phyloP scores from a whole-genome alignment of 148 eudicot species.

The Silene latifolia region DNA sequence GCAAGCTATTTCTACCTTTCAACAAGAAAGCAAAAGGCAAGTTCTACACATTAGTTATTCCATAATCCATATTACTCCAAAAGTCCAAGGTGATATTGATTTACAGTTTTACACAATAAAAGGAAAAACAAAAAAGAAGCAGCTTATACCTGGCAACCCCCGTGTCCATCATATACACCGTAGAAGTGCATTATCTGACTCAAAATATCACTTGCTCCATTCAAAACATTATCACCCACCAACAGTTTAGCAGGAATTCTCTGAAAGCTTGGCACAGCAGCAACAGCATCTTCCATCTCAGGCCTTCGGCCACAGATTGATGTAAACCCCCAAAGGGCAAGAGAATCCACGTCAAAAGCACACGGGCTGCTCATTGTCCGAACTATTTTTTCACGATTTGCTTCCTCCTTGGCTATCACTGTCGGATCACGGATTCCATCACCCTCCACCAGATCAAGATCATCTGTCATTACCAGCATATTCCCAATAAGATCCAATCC shows the following conservation, averaged over 20 bases:
- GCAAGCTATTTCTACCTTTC: neutral
- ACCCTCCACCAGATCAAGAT: constrained; percentile 29
- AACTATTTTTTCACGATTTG: constrained; percentile 31
- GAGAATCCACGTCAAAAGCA: constrained; percentile 26
- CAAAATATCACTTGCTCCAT: constrained; percentile 30
- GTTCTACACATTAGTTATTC: neutral
- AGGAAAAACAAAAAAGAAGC: neutral
- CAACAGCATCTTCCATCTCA: constrained; percentile 59
- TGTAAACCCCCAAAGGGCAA: constrained; percentile 54
- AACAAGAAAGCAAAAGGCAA: neutral
- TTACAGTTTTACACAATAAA: neutral
- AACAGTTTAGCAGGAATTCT: constrained; percentile 44
- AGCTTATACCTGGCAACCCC: constrained; percentile 50
- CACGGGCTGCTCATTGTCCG: constrained; percentile 34
- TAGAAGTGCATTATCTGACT: constrained; percentile 39
- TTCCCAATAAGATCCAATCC: constrained; percentile 27
- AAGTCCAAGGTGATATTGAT: too few species aligned
- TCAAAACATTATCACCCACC: constrained; percentile 25
- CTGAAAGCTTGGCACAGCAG: constrained; percentile 37
- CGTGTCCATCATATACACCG: constrained; percentile 66
- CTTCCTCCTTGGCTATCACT: constrained; percentile 25
- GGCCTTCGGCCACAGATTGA: constrained; percentile 44
- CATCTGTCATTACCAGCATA: constrained; percentile 34
- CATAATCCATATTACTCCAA: too few species aligned
- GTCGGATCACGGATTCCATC: constrained; percentile 28